Percentiles rank a stretch among this genome's conserved stretches.
Evolutionary conservation across 208 protist genomes (phyloP).

Genomic region (Trichomonas vaginalis): DNA sequence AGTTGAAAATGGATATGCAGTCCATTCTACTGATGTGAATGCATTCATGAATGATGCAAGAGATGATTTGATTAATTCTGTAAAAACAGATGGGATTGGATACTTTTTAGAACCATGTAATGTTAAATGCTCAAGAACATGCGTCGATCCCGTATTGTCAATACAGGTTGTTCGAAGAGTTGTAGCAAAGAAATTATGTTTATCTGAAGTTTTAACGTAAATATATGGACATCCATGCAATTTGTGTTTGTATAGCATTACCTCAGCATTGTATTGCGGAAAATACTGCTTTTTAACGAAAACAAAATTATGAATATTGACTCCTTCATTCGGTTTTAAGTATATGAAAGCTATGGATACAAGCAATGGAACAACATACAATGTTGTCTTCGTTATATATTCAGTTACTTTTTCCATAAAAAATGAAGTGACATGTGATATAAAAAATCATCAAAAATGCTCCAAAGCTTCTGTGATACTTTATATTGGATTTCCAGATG

Average conservation of each 20-base stretch:
- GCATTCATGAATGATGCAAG: constrained; percentile 42
- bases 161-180: constrained; percentile 28
- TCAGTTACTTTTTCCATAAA: too few species aligned
- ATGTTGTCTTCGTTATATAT: too few species aligned
- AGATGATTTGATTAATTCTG: constrained; percentile 33
- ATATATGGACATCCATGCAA: neutral
- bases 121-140: constrained; percentile 42
- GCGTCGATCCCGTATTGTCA: constrained; percentile 32
- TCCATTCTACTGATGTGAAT: constrained; percentile 36
- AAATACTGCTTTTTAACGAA: neutral
- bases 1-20: constrained; percentile 33
- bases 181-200: constrained; percentile 31
- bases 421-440: too few species aligned
- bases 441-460: too few species aligned
- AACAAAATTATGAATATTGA: neutral
- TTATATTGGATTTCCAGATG: too few species aligned
- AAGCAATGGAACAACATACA: neutral
- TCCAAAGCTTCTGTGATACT: too few species aligned
- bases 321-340: neutral
- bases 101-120: constrained; percentile 34
- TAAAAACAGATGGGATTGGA: constrained; percentile 35
- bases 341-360: neutral
- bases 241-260: neutral
- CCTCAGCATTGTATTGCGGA: neutral
- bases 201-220: neutral